Conservation (phyloP, 2,329 filamentous ascomycete species). For the Fusarium zealandicum region DNA sequence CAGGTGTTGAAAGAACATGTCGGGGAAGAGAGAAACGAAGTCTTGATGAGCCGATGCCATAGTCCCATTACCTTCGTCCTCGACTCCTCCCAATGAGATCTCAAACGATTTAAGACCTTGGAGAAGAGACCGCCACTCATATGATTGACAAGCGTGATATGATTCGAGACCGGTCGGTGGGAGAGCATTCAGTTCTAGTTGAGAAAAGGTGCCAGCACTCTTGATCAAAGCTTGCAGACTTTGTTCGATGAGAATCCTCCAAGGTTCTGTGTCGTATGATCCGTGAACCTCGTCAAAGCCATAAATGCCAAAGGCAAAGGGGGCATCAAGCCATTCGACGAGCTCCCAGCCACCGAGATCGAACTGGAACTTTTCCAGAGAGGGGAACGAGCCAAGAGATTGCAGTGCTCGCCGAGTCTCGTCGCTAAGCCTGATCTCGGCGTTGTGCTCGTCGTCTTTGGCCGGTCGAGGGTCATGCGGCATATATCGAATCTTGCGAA, state of each 20-base stretch:
- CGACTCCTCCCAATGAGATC: background rate
- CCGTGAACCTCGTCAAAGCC: background rate
- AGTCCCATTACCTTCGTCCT: background rate
- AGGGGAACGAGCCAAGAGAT: background rate
- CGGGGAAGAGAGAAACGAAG: background rate
- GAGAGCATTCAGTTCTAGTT: background rate
- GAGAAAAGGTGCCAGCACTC: background rate
- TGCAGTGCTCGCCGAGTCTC: background rate
- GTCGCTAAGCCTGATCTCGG: background rate
- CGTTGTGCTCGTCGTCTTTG: background rate
- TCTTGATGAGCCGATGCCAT: background rate
- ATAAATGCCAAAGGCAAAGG: background rate
- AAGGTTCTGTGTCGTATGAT: background rate
- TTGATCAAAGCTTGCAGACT: background rate
- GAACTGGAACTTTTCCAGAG: background rate
- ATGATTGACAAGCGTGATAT: background rate
- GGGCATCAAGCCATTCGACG: background rate
- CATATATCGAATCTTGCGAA: background rate
- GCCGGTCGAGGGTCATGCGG: background rate
- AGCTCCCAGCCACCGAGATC: background rate
- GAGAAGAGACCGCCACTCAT: background rate
- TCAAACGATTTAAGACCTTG: background rate
- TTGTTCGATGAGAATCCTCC: background rate
- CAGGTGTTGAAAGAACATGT: background rate
- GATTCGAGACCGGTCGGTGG: background rate